phyloP scores from a whole-genome alignment of 177 flowering plant genomes.

The Viscum album region DNA sequence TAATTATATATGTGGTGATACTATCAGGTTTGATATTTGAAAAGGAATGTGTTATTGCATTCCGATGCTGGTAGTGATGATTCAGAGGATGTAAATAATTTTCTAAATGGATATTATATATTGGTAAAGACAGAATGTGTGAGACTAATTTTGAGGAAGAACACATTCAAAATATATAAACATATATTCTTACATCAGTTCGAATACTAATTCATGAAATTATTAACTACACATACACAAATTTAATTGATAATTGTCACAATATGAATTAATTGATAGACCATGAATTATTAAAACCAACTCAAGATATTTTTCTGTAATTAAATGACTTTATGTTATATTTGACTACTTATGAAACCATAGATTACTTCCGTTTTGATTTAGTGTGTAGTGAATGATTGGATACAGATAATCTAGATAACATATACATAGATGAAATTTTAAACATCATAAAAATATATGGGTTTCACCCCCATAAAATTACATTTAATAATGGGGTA shows the following conservation, averaged over 20 bases:
- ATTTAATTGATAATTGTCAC: not conserved
- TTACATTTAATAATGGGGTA: conserved; percentile 4
- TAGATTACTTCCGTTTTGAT: too few species aligned
- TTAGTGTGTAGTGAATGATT: too few species aligned
- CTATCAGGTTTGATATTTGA: not conserved
- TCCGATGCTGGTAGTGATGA: not conserved
- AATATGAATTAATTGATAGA: not conserved
- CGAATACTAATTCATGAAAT: not conserved
- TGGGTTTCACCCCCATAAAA: not conserved
- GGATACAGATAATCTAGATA: too few species aligned
- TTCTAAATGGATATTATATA: not conserved
- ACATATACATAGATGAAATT: not conserved
- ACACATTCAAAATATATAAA: not conserved
- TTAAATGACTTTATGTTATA: conserved; percentile 1
- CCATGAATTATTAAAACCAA: conserved; percentile 5
- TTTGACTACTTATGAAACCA: not conserved
- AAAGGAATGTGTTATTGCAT: not conserved
- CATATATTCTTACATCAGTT: not conserved
- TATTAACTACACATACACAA: not conserved
- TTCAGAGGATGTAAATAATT: not conserved
- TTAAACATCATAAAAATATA: not conserved
- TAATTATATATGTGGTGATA: not conserved
- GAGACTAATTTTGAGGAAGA: not conserved
- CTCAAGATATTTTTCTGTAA: not conserved
- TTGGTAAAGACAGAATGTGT: not conserved